Evolutionary conservation across 305 asterid genomes (phyloP), one percentile per base, ranked within the genome.

Genomic region (Fraxinus dipetala): DNA sequence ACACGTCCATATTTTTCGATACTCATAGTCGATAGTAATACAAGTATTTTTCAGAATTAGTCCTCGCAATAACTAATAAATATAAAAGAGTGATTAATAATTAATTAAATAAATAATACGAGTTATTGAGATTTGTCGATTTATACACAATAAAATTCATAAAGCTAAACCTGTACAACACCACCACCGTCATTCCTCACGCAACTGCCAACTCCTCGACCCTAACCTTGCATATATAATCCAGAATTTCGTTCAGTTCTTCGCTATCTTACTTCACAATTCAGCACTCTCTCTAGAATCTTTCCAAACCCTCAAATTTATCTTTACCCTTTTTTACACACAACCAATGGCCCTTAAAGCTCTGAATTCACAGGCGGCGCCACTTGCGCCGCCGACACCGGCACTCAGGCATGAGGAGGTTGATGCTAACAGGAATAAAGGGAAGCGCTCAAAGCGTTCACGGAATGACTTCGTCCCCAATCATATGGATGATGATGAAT

Each of bases 111-210:
- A 40, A 40, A 40, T 40, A 36, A 35, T 35, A 35, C 40, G 40
- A 0, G 40, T 35, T 35, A 35, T 35, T 35, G 40, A 35, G 40
- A 7, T 7, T 6, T 9, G 40, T 35, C 40, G 40, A 35, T 6
- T 35, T 35, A 35, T 35, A 6, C 20, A 51, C 0, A 16, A 40
- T 40, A 40, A 10, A 40, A 6, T 51, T n/a, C 22, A 59, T 59
- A 20, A 20, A 59, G 69, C 3, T 59, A 59, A 59, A 59, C 69
- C 30, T 20, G 69, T 20, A 59, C 26, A 18, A 85, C 88, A 81
- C 84, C 72, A 78, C 81, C 91, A 89, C 91, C 89, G 89, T 85
- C 90, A 79, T 70, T 84, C 88, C 89, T 80, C 92, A 89, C 92
- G 92, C 91, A 82, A 88, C 89, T 75, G 72, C 92, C 87, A 83